Conservation (phyloP, 768 basidiomycete species). For the Suillus subaureus region DNA sequence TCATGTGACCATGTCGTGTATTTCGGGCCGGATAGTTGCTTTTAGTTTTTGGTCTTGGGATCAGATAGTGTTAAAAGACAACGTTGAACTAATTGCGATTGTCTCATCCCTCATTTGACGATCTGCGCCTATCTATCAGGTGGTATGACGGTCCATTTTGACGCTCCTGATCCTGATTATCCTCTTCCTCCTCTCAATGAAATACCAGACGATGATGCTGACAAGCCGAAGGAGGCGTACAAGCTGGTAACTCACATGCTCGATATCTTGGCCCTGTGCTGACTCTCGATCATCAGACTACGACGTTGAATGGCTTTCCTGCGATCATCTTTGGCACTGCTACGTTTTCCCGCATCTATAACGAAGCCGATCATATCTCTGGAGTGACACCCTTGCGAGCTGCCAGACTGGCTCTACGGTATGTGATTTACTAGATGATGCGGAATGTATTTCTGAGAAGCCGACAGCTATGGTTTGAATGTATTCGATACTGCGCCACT, state of each 20-base stretch:
- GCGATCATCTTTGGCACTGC: slow-evolving; percentile 73
- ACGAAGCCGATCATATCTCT: slow-evolving; percentile 56
- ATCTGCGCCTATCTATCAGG: slow-evolving; percentile 16
- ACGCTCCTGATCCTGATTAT: slow-evolving; percentile 43
- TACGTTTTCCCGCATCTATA: slow-evolving; percentile 69
- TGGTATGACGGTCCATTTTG: slow-evolving; percentile 41
- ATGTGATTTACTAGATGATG: slow-evolving; percentile 15
- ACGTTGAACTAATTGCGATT: background rate
- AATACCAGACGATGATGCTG: slow-evolving; percentile 44
- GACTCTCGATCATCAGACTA: slow-evolving; percentile 27
- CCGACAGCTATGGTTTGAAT: slow-evolving; percentile 70
- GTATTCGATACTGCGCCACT: slow-evolving; percentile 84
- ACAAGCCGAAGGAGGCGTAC: slow-evolving; percentile 38
- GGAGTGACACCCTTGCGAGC: slow-evolving; percentile 63
- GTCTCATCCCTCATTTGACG: background rate
- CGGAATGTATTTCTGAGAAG: background rate
- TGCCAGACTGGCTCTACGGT: slow-evolving; percentile 78
- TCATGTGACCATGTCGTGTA: background rate
- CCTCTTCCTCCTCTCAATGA: slow-evolving; percentile 40
- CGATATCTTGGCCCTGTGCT: slow-evolving; percentile 3
- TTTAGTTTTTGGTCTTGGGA: background rate
- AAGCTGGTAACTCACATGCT: slow-evolving; percentile 35
- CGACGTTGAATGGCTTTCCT: slow-evolving; percentile 38
- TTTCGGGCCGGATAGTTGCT: background rate
- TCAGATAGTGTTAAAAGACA: background rate